Base-by-base conservation (phyloP, 1,139 yeast species). In the Zygotorulaspora mrakii region DNA sequence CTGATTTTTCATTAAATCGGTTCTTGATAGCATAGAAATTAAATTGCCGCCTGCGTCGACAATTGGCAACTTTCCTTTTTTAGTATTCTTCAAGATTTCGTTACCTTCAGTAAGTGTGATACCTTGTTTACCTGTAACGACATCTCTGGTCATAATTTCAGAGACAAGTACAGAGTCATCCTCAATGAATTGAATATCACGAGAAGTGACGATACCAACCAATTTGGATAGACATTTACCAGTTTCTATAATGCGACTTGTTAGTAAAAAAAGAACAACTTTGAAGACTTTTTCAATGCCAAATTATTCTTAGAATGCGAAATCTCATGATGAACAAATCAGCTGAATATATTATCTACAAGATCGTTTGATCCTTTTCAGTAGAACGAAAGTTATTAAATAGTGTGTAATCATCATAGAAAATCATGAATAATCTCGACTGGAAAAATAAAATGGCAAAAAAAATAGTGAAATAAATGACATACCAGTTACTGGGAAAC, bases 401-500 rank as follows among this genome's bases (percentile, higher is more conserved):
- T 55, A 61, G 25, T 26, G 13, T 21, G 25, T 32, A 67, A 72
- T 79, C 94, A 84, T 85, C 94, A 82, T 66, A 13, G 37, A 27
- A 33, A 29, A 35, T 26, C 16, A 31, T 31, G 13, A 27, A 39
- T 24, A 21, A 25, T 18, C 25, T 16, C 37, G 46, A 50, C 30
- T n/a, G 6, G 3, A 25, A 25, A 25, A 11, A 3, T 4, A 8
- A 25, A 13, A 4, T n/a, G 9, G 8, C 5, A 25, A 5, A 25
- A 25, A 25, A 25, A 5, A 53, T n/a, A n/a, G n/a, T n/a, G n/a
- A n/a, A n/a, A n/a, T n/a, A n/a, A n/a, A n/a, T n/a, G n/a, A 88
- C 98, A 74, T 86, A 91, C 97, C 96, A 69, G 98, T 94, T 64
- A 91, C 95, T 55, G 98, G 98, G 82, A 88, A 91, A 41, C 96